These are phyloP conservation scores for Eucalyptus curtisii DNA, from an alignment of 345 rosid genomes.

Conservation along the genomic window DNA sequence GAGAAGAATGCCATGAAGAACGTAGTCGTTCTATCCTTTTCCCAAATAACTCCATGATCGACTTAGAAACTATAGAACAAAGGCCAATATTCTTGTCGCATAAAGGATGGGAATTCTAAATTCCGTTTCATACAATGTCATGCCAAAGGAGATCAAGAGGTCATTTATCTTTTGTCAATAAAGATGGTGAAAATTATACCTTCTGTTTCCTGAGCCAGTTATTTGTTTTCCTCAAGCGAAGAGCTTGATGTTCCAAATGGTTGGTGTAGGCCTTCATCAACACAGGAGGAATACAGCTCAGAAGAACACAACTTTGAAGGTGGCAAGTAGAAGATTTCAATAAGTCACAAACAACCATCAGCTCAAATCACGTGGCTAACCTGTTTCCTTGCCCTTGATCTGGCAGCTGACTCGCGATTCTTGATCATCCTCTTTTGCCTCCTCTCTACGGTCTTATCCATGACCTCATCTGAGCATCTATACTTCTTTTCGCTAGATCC, in stretches of 20 bases:
- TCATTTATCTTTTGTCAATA: not conserved
- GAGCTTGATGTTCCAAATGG: constrained; percentile 1
- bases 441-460: not conserved
- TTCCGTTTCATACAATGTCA: not conserved
- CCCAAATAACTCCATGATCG: not conserved
- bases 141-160: not conserved
- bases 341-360: not conserved
- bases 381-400: constrained; percentile 21
- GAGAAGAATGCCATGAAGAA: not conserved
- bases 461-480: not conserved
- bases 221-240: not conserved
- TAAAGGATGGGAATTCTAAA: not conserved
- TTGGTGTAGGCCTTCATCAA: constrained; percentile 1
- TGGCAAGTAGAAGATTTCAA: not conserved
- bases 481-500: not conserved
- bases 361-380: not conserved
- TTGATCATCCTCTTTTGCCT: constrained; percentile 3
- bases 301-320: not conserved
- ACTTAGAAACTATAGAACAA: not conserved
- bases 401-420: constrained; percentile 25
- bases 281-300: not conserved
- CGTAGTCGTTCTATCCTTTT: not conserved
- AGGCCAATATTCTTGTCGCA: not conserved
- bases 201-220: not conserved
- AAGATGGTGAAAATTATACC: not conserved